phyloP scores from a whole-genome alignment of 495 filamentous ascomycete species.

The Daldinia grandis region DNA sequence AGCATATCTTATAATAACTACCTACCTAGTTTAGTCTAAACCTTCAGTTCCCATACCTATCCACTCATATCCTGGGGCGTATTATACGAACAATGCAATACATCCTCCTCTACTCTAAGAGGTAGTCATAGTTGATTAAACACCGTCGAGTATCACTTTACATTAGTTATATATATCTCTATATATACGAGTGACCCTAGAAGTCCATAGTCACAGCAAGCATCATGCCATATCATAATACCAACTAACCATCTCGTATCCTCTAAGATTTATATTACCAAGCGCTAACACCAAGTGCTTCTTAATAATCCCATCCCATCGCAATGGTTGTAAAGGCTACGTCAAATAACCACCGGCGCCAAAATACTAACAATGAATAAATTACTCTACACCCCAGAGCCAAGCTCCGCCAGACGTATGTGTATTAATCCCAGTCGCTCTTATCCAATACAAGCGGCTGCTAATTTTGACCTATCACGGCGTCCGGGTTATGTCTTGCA shows the following conservation, averaged over 20 bases:
- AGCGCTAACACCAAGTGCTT: not conserved
- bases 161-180: not conserved
- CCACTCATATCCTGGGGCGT: not conserved
- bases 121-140: not conserved
- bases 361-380: too few relatives aligned
- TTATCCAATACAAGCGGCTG: constrained; percentile 3
- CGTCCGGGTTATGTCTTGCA: constrained; percentile 8
- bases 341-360: too few relatives aligned
- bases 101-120: not conserved
- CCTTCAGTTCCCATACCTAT: not conserved
- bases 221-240: not conserved
- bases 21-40: not conserved
- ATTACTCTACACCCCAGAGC: too few relatives aligned
- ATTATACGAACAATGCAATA: not conserved
- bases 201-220: not conserved
- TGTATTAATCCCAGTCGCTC: constrained; percentile 1
- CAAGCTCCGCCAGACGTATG: not conserved
- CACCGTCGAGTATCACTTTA: not conserved
- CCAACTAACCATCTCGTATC: not conserved
- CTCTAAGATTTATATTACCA: not conserved
- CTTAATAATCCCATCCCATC: not conserved
- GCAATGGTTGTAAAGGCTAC: too few relatives aligned
- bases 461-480: constrained; percentile 32
- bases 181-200: not conserved
- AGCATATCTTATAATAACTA: not conserved